phyloP scores from a whole-genome alignment of 2,329 filamentous ascomycete species.

The Cladophialophora immunda region DNA sequence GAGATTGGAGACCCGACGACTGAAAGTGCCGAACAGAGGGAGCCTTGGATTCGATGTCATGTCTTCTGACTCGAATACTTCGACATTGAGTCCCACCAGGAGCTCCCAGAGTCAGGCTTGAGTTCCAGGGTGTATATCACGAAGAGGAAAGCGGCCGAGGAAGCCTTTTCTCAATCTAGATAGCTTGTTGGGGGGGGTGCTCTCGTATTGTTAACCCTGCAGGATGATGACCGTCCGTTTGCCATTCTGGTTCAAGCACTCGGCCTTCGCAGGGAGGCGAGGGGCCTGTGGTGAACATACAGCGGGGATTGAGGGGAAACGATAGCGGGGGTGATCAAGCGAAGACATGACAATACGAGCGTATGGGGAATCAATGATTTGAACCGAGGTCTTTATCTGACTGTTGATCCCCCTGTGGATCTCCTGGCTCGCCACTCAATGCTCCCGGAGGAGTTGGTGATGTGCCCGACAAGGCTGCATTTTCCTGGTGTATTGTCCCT shows the following conservation, averaged over 20 bases:
- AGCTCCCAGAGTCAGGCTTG: neutral
- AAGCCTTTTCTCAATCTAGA: neutral
- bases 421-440: neutral
- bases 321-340: neutral
- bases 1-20: neutral
- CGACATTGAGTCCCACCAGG: neutral
- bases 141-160: neutral
- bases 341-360: neutral
- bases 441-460: neutral
- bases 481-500: neutral
- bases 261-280: neutral
- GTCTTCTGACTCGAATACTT: constrained; percentile 12
- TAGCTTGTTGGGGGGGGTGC: neutral
- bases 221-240: neutral
- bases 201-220: neutral
- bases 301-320: neutral
- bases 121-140: neutral
- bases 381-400: neutral
- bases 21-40: neutral
- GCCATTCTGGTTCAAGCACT: neutral
- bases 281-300: neutral
- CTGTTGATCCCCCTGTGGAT: too few species aligned
- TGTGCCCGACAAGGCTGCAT: neutral
- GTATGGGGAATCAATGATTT: neutral
- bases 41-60: constrained; percentile 7